Percentiles rank a stretch among this genome's conserved stretches.
phyloP scores from a whole-genome alignment of 1,284 basidiomycete species.

The Phellopilus nigrolimitatus region DNA sequence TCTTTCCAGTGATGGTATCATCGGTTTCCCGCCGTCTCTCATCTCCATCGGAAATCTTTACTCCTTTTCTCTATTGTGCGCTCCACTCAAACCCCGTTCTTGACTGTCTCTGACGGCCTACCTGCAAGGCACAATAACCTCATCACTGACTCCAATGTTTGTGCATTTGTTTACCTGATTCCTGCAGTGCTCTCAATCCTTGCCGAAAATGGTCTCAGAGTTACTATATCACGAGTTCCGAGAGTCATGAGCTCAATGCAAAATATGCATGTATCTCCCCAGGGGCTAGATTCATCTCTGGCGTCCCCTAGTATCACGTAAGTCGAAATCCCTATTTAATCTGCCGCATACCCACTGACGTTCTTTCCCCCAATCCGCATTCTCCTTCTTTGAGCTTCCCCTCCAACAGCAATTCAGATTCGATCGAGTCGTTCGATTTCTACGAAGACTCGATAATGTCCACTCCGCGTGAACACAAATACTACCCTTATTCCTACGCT shows the following conservation, averaged over 20 bases:
- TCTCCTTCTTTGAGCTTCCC: not conserved
- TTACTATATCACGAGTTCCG: constrained; percentile 2
- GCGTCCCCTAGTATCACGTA: constrained; percentile 9
- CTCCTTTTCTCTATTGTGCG: no score
- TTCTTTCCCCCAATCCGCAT: not conserved
- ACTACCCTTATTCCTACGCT: not conserved
- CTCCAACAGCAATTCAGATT: not conserved
- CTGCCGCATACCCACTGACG: not conserved
- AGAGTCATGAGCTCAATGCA: not conserved
- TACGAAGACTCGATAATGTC: not conserved
- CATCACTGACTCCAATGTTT: not conserved
- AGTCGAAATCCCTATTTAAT: constrained; percentile 7
- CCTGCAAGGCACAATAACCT: not conserved
- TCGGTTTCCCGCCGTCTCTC: no score
- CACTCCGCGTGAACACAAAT: not conserved
- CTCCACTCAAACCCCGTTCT: no score
- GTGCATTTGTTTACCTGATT: not conserved
- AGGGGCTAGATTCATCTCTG: not conserved
- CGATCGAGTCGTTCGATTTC: not conserved
- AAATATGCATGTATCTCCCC: not conserved
- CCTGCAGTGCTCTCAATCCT: not conserved
- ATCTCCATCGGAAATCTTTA: no score
- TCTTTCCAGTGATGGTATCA: not conserved
- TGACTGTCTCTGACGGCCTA: no score
- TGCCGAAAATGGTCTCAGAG: not conserved